Evolutionary conservation across 257 asterid genomes (phyloP).

Genomic region (Cinchona pubescens): DNA sequence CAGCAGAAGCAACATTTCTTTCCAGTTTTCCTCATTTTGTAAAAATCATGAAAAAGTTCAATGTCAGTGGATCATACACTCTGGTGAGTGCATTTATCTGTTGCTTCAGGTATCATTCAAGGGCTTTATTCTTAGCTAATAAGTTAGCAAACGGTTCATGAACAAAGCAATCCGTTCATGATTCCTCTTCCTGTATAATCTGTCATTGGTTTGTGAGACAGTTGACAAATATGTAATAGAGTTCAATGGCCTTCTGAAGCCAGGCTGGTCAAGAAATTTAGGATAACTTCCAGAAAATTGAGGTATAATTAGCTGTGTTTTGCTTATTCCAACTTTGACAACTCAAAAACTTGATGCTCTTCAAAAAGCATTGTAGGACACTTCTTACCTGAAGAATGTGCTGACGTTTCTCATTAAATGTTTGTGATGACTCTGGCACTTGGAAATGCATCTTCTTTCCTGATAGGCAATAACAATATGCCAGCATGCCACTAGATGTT

Average conservation of each 20-base stretch:
- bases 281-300: neutral
- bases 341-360: neutral
- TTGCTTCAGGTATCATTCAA: neutral
- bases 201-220: neutral
- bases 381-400: neutral
- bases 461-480: neutral
- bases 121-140: neutral
- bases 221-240: neutral
- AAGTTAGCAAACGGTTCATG: neutral
- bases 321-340: neutral
- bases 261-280: neutral
- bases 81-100: constrained; percentile 55
- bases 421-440: neutral
- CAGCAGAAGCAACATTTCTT: constrained; percentile 66
- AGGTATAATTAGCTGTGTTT: neutral
- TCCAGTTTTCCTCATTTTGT: constrained; percentile 84
- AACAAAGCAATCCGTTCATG: neutral
- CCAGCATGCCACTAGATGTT: neutral
- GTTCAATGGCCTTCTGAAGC: neutral
- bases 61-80: constrained; percentile 83
- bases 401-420: neutral
- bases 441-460: neutral
- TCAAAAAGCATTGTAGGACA: neutral
- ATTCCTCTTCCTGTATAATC: neutral
- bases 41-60: constrained; percentile 85